Conservation (phyloP, 331 rosid genomes). For the Acacia concinna region DNA sequence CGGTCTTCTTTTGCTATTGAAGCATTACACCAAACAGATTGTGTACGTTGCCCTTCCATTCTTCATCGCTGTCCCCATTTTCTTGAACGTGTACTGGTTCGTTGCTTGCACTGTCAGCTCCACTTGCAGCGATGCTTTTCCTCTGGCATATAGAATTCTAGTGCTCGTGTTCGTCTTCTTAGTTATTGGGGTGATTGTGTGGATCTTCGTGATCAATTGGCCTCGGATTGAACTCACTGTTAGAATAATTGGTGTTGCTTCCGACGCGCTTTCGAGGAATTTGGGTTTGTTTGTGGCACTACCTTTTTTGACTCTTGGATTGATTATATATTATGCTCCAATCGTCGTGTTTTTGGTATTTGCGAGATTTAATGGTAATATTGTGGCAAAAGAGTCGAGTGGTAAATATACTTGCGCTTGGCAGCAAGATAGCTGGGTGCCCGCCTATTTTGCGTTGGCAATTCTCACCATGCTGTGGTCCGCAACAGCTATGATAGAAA, state of each 20-base stretch:
- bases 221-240: conserved; percentile 82
- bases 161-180: conserved; percentile 59
- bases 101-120: conserved; percentile 75
- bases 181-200: conserved; percentile 61
- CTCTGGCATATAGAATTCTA: conserved; percentile 63
- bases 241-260: conserved; percentile 71
- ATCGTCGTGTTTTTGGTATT: conserved; percentile 77
- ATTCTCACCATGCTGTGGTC: conserved; percentile 93
- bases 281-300: conserved; percentile 62
- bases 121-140: conserved; percentile 57
- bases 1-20: conserved; percentile 55
- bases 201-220: conserved; percentile 82
- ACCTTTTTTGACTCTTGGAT: conserved; percentile 61
- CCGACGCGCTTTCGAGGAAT: conserved; percentile 66
- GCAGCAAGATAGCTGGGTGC: conserved; percentile 91
- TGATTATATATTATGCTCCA: conserved; percentile 66
- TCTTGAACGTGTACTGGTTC: conserved; percentile 81
- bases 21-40: conserved; percentile 74
- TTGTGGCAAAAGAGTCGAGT: conserved; percentile 34
- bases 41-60: conserved; percentile 73
- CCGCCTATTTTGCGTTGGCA: conserved; percentile 81
- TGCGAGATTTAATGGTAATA: conserved; percentile 72
- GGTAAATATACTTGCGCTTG: conserved; percentile 67
- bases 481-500: conserved; percentile 65
- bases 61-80: conserved; percentile 64